phyloP scores from a whole-genome alignment of 371 early-diverging fungal genomes.

The Mortierella sp. region DNA sequence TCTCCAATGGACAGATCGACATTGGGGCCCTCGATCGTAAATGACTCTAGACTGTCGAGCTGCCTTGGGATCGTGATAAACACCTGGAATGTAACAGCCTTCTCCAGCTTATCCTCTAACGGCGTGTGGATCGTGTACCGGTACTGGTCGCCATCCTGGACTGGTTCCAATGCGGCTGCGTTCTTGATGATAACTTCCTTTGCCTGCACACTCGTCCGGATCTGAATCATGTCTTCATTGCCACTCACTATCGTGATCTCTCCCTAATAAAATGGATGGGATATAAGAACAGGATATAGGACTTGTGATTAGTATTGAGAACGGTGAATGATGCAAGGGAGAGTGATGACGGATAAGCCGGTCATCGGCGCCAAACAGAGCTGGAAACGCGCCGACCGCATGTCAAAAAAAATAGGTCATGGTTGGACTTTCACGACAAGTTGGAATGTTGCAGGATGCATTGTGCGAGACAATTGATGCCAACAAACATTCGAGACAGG shows the following conservation, averaged over 20 bases:
- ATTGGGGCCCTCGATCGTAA: slow-evolving; percentile 21
- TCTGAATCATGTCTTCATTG: slow-evolving; percentile 31
- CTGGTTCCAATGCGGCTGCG: slow-evolving; percentile 25
- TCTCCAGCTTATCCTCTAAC: slow-evolving; percentile 17
- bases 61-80: slow-evolving; percentile 25
- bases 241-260: slow-evolving; percentile 31
- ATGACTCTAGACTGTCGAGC: slow-evolving; percentile 22
- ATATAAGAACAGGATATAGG: no score
- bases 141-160: slow-evolving; percentile 27
- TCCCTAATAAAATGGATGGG: slow-evolving; percentile 6
- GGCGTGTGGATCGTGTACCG: slow-evolving; percentile 30
- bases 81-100: slow-evolving; percentile 19
- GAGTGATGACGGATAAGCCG: neutral
- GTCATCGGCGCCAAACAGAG: neutral
- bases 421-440: neutral
- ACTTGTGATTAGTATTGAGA: neutral
- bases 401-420: neutral
- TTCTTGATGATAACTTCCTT: slow-evolving; percentile 24
- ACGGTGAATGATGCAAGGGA: neutral
- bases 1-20: slow-evolving; percentile 23
- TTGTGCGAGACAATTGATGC: neutral
- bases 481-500: neutral
- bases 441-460: slow-evolving; percentile 6
- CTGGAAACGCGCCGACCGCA: neutral
- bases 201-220: slow-evolving; percentile 28